Percentiles rank a stretch among this genome's conserved stretches.
Evolutionary conservation across 202 grass and related monocot species (phyloP).

Genomic region (Panicum virgatum): DNA sequence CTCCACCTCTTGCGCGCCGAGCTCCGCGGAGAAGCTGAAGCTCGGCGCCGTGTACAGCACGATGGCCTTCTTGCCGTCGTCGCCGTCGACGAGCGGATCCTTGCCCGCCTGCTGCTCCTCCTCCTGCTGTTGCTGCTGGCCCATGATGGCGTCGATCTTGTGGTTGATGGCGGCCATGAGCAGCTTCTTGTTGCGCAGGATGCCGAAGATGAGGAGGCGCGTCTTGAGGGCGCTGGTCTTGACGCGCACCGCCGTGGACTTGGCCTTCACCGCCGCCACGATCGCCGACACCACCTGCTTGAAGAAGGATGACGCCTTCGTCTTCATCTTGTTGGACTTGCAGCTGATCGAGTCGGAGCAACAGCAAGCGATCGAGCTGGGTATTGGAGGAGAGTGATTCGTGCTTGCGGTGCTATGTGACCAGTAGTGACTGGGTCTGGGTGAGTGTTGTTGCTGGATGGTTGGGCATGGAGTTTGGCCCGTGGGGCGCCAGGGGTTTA

Average conservation of each 20-base stretch:
- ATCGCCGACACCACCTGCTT: conserved; percentile 66
- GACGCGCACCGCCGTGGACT: conserved; percentile 69
- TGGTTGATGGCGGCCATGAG: conserved; percentile 71
- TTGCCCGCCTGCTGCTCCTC: background rate
- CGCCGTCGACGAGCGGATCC: background rate
- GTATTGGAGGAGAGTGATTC: background rate
- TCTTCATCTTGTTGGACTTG: conserved; percentile 57
- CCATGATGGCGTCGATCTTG: conserved; percentile 90
- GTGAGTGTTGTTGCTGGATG: conserved; percentile 36
- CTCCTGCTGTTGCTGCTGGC: conserved; percentile 22
- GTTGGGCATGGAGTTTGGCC: conserved; percentile 77
- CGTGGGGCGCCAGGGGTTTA: conserved; percentile 42
- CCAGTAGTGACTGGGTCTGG: background rate
- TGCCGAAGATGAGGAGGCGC: conserved; percentile 64
- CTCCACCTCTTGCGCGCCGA: background rate
- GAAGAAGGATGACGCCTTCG: conserved; percentile 66
- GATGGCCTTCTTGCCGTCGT: conserved; percentile 45
- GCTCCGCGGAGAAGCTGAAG: conserved; percentile 39
- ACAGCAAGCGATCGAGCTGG: background rate
- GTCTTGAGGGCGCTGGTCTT: conserved; percentile 81
- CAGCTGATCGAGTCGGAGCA: background rate
- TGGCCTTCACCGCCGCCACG: conserved; percentile 60
- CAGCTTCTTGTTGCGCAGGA: conserved; percentile 79
- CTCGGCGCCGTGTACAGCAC: conserved; percentile 50
- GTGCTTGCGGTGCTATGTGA: background rate